phyloP scores from a whole-genome alignment of 768 basidiomycete species.

The Asterophora lycoperdoides region DNA sequence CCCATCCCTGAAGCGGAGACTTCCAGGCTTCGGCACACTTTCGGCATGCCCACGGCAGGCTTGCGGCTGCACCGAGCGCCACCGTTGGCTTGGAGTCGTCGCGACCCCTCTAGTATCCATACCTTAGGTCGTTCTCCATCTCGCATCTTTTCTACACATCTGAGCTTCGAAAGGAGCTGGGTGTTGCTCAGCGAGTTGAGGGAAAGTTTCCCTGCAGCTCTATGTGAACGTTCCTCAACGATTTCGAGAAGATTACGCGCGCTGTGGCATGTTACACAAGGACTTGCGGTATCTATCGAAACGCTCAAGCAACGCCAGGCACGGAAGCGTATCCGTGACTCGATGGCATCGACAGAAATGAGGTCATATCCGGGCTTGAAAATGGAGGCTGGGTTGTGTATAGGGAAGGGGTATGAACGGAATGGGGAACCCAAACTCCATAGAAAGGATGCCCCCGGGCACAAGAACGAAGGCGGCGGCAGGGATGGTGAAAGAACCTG shows the following conservation, averaged over 20 bases:
- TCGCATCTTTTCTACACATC: neutral
- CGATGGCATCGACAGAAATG: neutral
- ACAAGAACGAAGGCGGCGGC: no score
- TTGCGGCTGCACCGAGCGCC: no score
- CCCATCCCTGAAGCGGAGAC: neutral
- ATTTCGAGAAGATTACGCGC: neutral
- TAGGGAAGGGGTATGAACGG: neutral
- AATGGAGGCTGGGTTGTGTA: neutral
- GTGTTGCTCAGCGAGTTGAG: neutral
- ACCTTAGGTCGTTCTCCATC: no score
- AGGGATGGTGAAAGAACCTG: no score
- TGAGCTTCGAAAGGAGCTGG: neutral
- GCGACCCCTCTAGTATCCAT: no score
- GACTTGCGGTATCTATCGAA: neutral
- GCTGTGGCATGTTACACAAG: neutral
- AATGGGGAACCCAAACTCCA: neutral
- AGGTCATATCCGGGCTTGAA: neutral
- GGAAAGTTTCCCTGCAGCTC: neutral
- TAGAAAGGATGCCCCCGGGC: neutral
- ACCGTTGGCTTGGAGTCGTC: no score
- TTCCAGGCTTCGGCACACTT: neutral
- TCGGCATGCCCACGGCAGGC: no score
- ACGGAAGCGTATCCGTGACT: neutral
- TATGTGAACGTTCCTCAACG: neutral
- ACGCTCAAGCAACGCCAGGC: neutral